phyloP scores from a whole-genome alignment of 768 basidiomycete genomes.

The Tubosaeta sp. region DNA sequence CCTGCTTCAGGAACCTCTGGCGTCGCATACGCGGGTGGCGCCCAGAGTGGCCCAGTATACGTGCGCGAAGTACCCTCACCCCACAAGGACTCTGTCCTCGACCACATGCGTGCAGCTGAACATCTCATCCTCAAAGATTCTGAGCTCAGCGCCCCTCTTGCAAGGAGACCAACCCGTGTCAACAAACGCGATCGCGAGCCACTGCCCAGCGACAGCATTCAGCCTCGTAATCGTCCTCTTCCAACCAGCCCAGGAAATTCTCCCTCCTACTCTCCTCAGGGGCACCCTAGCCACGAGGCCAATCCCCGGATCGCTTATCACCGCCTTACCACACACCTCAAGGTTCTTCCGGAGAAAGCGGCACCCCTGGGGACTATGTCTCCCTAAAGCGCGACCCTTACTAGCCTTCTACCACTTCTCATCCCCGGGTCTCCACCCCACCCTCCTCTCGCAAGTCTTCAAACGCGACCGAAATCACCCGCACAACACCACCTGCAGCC shows the following conservation, averaged over 20 bases:
- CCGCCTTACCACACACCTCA: conserved; percentile 48
- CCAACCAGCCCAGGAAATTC: conserved; percentile 35
- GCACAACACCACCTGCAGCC: conserved; percentile 33
- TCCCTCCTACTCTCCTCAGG: conserved; percentile 41
- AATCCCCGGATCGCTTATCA: conserved; percentile 53
- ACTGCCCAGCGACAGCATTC: conserved; percentile 25
- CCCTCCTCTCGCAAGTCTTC: conserved; percentile 26
- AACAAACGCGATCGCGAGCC: conserved; percentile 39
- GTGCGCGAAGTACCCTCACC: conserved; percentile 37
- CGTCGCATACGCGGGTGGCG: conserved; percentile 46
- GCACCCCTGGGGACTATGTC: conserved; percentile 39
- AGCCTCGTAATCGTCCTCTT: conserved; percentile 25
- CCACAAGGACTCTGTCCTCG: conserved; percentile 48
- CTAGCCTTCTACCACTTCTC: conserved; percentile 23
- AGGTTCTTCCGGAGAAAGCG: conserved; percentile 42
- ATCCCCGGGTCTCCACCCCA: conserved; percentile 26
- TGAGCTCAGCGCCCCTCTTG: not conserved
- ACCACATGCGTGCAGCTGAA: conserved; percentile 51
- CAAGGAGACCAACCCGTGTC: conserved; percentile 21
- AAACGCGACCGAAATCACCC: conserved; percentile 18
- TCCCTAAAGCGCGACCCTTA: conserved; percentile 45
- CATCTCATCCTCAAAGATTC: conserved; percentile 25
- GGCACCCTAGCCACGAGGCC: conserved; percentile 35
- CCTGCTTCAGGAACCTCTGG: conserved; percentile 36
- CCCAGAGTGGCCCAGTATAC: conserved; percentile 36